phyloP scores from a whole-genome alignment of 805 yeast genomes.

The Hanseniaspora nectarophila region DNA sequence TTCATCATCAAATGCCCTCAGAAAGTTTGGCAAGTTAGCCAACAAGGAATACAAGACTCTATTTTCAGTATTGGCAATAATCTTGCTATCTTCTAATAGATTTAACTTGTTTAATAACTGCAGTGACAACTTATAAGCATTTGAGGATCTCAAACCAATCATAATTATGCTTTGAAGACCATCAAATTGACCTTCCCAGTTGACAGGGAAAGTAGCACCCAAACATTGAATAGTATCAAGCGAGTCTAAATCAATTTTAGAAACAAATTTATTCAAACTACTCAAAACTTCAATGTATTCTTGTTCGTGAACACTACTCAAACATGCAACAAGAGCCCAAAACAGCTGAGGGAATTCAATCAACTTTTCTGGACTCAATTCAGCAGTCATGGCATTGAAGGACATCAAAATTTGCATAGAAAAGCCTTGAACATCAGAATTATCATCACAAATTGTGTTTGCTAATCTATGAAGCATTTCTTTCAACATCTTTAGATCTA shows the following conservation, averaged over 20 bases:
- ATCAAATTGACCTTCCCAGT: slow-evolving; percentile 90
- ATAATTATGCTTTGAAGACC: slow-evolving; percentile 72
- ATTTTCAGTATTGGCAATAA: slow-evolving; percentile 60
- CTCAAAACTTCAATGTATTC: slow-evolving; percentile 84
- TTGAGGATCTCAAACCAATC: slow-evolving; percentile 73
- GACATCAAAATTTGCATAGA: slow-evolving; percentile 97
- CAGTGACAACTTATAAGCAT: slow-evolving; percentile 66
- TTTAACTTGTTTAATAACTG: slow-evolving; percentile 62
- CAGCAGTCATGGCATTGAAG: slow-evolving; percentile 80
- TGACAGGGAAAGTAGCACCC: slow-evolving; percentile 77
- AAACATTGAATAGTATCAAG: slow-evolving; percentile 75
- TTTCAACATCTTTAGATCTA: slow-evolving; percentile 78
- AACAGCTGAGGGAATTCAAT: slow-evolving; percentile 85
- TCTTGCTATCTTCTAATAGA: slow-evolving; percentile 53
- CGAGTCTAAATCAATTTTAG: slow-evolving; percentile 76
- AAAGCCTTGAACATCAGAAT: slow-evolving; percentile 86
- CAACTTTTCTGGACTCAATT: slow-evolving; percentile 61
- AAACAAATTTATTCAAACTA: slow-evolving; percentile 66
- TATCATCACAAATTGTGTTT: slow-evolving; percentile 82
- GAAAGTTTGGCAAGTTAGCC: slow-evolving; percentile 70
- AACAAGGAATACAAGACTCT: slow-evolving; percentile 61
- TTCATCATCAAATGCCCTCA: slow-evolving; percentile 60
- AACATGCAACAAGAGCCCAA: slow-evolving; percentile 89
- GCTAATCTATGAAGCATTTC: slow-evolving; percentile 90
- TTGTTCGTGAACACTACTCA: slow-evolving; percentile 80